Evolutionary conservation across 2,329 filamentous ascomycete genomes (phyloP).

Genomic region (Periglandula ipomoeae): DNA sequence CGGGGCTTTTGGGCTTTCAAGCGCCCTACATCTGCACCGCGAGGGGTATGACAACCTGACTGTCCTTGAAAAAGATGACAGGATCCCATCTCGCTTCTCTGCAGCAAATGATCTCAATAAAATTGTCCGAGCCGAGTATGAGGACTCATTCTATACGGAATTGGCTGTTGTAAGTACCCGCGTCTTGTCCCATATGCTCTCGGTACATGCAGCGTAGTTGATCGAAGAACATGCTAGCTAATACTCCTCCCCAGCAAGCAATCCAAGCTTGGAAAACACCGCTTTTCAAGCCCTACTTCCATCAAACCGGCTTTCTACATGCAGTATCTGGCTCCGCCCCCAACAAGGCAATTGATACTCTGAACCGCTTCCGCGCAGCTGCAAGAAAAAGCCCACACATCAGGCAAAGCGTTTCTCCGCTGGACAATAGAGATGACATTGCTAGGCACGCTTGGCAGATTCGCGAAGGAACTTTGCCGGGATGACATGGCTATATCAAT

Average conservation of each 20-base stretch:
- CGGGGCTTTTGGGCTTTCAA: slow-evolving; percentile 42
- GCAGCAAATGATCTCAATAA: slow-evolving; percentile 54
- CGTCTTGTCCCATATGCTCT: background rate
- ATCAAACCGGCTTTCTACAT: slow-evolving; percentile 32
- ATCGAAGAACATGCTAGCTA: background rate
- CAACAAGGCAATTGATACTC: slow-evolving; percentile 35
- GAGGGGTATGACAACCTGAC: slow-evolving; percentile 36
- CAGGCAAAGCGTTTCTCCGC: slow-evolving; percentile 26
- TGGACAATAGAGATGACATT: slow-evolving; percentile 30
- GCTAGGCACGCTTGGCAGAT: slow-evolving; percentile 37
- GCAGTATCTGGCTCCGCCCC: slow-evolving; percentile 38
- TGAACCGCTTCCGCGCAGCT: slow-evolving; percentile 32
- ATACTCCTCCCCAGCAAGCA: too few species aligned
- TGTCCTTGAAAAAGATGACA: slow-evolving; percentile 32
- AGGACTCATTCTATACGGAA: slow-evolving; percentile 46
- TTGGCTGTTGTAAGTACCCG: slow-evolving; percentile 36
- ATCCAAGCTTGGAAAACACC: slow-evolving; percentile 42
- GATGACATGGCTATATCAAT: slow-evolving; percentile 52
- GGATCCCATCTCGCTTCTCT: slow-evolving; percentile 35
- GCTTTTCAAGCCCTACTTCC: slow-evolving; percentile 43
- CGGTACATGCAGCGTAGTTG: background rate
- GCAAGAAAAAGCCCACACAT: slow-evolving; percentile 31
- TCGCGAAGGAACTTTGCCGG: slow-evolving; percentile 33
- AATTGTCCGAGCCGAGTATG: slow-evolving; percentile 50
- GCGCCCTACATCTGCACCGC: slow-evolving; percentile 34